Percentiles rank a stretch among this genome's conserved stretches.
These are phyloP conservation scores for Leccinum rimulosum DNA, from an alignment of 768 basidiomycete genomes.

Conservation along the genomic window DNA sequence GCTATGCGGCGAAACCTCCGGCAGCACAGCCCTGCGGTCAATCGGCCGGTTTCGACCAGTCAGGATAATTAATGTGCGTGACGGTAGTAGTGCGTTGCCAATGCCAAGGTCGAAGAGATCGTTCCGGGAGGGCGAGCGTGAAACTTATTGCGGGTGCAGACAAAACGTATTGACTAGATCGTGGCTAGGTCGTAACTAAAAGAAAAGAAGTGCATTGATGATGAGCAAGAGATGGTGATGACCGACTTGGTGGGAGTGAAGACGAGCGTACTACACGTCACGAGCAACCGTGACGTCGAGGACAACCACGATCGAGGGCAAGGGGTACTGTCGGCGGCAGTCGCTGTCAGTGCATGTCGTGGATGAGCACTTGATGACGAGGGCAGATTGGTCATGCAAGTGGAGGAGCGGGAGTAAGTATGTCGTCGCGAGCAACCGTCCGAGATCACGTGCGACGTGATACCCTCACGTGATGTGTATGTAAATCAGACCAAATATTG, in stretches of 20 bases:
- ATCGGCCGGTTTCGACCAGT: no score
- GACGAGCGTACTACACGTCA: background rate
- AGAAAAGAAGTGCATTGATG: background rate
- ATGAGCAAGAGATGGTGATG: background rate
- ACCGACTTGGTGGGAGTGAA: background rate
- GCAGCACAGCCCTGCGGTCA: no score
- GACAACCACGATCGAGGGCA: background rate
- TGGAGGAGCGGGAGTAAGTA: no score
- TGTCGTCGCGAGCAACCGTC: no score
- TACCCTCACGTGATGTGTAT: slow-evolving; percentile 14
- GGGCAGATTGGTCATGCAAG: no score
- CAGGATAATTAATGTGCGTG: no score
- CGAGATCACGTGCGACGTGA: background rate
- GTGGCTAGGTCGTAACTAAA: background rate
- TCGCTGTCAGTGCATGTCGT: no score
- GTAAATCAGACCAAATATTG: slow-evolving; percentile 29
- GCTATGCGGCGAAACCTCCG: background rate
- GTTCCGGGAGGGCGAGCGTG: no score
- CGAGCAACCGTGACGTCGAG: background rate
- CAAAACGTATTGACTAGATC: background rate
- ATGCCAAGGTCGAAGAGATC: no score
- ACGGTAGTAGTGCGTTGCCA: no score
- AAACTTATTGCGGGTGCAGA: background rate
- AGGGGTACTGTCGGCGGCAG: no score
- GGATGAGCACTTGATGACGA: no score